phyloP scores from a whole-genome alignment of 1,139 yeast species.

The Protomyces inouyei region DNA sequence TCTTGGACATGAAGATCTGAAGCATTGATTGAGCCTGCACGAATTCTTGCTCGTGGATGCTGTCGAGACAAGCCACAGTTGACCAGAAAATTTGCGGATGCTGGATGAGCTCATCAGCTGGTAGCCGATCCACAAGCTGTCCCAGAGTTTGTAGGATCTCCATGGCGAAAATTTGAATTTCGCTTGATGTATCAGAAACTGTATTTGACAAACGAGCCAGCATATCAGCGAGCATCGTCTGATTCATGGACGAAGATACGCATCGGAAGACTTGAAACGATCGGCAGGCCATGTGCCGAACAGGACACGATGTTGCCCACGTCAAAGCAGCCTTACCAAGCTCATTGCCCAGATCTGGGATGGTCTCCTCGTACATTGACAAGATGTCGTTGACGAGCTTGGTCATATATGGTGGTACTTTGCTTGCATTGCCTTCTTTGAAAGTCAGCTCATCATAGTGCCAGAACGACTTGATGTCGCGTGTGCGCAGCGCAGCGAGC shows the following conservation, averaged over 20 bases:
- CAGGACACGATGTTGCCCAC: slow-evolving; percentile 99
- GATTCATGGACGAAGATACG: slow-evolving; percentile 70
- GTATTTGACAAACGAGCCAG: slow-evolving; percentile 88
- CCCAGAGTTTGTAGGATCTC: slow-evolving; percentile 93
- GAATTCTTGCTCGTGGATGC: slow-evolving; percentile 89
- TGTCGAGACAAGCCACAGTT: slow-evolving; percentile 82
- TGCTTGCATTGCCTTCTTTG: slow-evolving; percentile 51
- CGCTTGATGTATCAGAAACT: slow-evolving; percentile 78
- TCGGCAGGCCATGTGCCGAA: slow-evolving; percentile 92
- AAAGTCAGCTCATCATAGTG: slow-evolving; percentile 70
- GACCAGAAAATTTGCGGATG: slow-evolving; percentile 97
- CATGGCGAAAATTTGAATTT: slow-evolving; percentile 95
- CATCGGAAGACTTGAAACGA: slow-evolving; percentile 91
- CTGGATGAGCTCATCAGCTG: slow-evolving; percentile 69
- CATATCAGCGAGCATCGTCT: slow-evolving; percentile 88
- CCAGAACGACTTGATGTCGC: slow-evolving; percentile 58
- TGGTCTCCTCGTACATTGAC: slow-evolving; percentile 48
- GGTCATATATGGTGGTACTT: slow-evolving; percentile 84
- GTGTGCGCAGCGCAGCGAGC: slow-evolving; percentile 47
- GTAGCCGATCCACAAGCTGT: slow-evolving; percentile 81
- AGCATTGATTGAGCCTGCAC: slow-evolving; percentile 78
- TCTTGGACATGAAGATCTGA: slow-evolving; percentile 76
- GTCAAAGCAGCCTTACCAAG: slow-evolving; percentile 81
- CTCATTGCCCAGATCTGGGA: slow-evolving; percentile 59
- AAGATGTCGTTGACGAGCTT: slow-evolving; percentile 62